Conservation (phyloP, 169 alveolate genomes). For the Cryptosporidium meleagridis region DNA sequence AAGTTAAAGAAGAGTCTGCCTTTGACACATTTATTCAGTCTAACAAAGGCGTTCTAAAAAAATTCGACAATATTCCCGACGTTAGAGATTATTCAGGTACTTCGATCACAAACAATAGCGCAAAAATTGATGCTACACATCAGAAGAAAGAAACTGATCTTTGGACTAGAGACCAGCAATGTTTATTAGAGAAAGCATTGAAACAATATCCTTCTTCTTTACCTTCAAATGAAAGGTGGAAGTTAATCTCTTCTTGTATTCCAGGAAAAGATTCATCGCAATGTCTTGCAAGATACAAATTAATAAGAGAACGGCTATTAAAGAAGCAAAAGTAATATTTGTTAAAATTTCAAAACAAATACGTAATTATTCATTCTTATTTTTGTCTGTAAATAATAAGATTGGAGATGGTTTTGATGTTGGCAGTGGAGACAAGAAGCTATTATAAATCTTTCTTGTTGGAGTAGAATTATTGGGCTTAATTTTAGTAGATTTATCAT, state of each 20-base stretch:
- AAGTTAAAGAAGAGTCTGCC: constrained; percentile 77
- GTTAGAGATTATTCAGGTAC: constrained; percentile 58
- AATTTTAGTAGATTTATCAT: background rate
- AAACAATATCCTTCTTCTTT: constrained; percentile 84
- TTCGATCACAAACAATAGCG: background rate
- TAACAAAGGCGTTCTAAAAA: constrained; percentile 79
- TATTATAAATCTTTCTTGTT: constrained; percentile 3
- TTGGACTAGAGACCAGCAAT: constrained; percentile 85
- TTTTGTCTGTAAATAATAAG: constrained; percentile 31
- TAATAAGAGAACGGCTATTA: constrained; percentile 56
- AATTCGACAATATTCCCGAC: constrained; percentile 77
- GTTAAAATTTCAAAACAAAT: background rate
- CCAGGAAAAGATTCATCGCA: constrained; percentile 82
- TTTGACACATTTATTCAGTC: constrained; percentile 77
- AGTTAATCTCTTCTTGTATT: constrained; percentile 83
- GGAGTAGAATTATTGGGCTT: constrained; percentile 23
- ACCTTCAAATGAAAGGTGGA: constrained; percentile 86
- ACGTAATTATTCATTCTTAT: background rate
- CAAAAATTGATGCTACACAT: background rate
- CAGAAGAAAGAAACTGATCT: constrained; percentile 60
- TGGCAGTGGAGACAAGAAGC: constrained; percentile 67
- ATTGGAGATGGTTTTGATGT: constrained; percentile 63
- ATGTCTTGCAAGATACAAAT: constrained; percentile 80
- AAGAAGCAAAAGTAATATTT: constrained; percentile 15
- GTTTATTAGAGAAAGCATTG: constrained; percentile 83